Evolutionary conservation across 164 flowering plant genomes (phyloP), one percentile per base, ranked within the genome.

Genomic region (Euptelea pleiosperma): DNA sequence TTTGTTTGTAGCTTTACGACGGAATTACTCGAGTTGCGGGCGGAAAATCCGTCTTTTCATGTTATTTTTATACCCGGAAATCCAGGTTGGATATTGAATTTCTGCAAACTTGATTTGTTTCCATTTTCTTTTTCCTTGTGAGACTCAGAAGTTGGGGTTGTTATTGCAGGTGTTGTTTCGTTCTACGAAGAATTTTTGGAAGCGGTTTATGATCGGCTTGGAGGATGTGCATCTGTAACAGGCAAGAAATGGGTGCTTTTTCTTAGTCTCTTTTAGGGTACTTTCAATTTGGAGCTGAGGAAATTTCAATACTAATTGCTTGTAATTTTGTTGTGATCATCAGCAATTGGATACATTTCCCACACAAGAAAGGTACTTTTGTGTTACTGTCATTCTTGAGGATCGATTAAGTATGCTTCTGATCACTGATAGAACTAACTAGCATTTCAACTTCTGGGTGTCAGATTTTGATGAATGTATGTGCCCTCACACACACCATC

Each of bases 1-100:
- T 57, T 54, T 25, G 4, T 26, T 25, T 59, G 29, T 69, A 85
- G 97, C 62, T 60, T 62, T 54, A 79, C 68, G n/a, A 75, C 82
- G 30, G 96, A 92, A 58, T 47, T 89, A 59, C 73, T 92, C n/a
- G 98, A 89, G 67, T 71, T 92, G 72, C 73, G 21, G 0, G 73
- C 87, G 7, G 71, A 75, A 41, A 66, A 79, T 55, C 96, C 96
- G 16, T 49, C 44, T 36, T 45, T 84, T 12, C 84, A 84, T 64
- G 82, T 92, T 36, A 15, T 87, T 19, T 53, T 92, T 34, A 73
- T 92, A 52, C 93, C 98, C 45, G 96, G 96, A 62, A 92, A 92
- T 72, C 96, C 96, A 64, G 98, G 96, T 87, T 28, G 12, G n/a
- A 36, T 37, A 18, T n/a, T 25, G 7, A 28, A 6, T 8, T 3